A percentile compares a stretch with the other conserved stretches of the same genome.
phyloP scores from a whole-genome alignment of 2,329 filamentous ascomycete species.

The Phialemoniopsis sp. region DNA sequence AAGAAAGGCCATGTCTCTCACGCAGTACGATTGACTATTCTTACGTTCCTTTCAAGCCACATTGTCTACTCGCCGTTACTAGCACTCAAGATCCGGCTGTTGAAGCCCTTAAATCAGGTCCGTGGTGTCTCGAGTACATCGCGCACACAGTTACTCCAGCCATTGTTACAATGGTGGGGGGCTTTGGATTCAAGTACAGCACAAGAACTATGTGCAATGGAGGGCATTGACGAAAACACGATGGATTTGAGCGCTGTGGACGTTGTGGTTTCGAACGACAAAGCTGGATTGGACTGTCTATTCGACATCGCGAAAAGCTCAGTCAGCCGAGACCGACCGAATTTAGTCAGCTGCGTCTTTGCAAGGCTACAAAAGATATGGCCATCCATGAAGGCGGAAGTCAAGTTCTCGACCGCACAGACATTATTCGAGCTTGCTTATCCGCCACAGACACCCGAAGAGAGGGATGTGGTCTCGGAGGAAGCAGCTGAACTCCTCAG shows the following conservation, averaged over 20 bases:
- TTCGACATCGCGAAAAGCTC: constrained; percentile 40
- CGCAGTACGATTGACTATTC: constrained; percentile 57
- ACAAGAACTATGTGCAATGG: constrained; percentile 38
- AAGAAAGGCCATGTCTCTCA: constrained; percentile 41
- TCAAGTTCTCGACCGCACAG: constrained; percentile 55
- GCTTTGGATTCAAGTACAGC: constrained; percentile 47
- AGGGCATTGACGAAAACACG: constrained; percentile 18
- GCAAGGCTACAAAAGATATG: constrained; percentile 68
- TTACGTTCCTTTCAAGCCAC: constrained; percentile 73
- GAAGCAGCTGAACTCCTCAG: constrained; percentile 71
- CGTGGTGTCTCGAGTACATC: constrained; percentile 67
- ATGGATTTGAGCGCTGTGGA: constrained; percentile 40
- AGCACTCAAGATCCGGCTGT: constrained; percentile 64
- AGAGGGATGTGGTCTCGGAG: constrained; percentile 37
- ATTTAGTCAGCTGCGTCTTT: constrained; percentile 64
- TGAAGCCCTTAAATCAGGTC: constrained; percentile 68
- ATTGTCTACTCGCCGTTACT: constrained; percentile 64
- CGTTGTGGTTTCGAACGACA: constrained; percentile 50
- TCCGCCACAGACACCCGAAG: constrained; percentile 19
- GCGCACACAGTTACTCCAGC: constrained; percentile 73
- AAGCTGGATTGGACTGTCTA: constrained; percentile 45
- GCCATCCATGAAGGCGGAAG: constrained; percentile 63
- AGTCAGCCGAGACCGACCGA: constrained; percentile 35
- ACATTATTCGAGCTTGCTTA: constrained; percentile 58
- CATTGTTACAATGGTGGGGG: constrained; percentile 68